Base-by-base conservation (phyloP, 208 protist genomes). In the Trypanosoma theileri region DNA sequence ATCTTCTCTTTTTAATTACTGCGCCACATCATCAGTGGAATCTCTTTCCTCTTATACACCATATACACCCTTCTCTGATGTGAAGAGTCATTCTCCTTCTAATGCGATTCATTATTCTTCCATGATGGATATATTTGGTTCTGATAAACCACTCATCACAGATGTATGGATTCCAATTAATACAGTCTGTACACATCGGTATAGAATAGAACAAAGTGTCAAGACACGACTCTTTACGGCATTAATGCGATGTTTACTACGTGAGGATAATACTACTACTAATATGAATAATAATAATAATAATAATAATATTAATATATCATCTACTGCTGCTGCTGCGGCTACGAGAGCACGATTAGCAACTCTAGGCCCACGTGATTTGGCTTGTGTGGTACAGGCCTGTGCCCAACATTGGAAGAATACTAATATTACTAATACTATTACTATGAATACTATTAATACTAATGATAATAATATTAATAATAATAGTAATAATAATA, bases 1-100 rank as follows among this genome's bases (percentile, higher is more conserved):
- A 21, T 76, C 71, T 8, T 44, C 58, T 31, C 63, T 76, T 16
- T 70, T 76, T 65, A 41, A 76, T 19, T 76, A 71, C 51, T 70
- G 63, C 28, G 28, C 28, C 42, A 53, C 45, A 9, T 16, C 55
- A 63, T 12, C 63, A 16, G 16, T 41, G 0, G 40, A 59, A 19
- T 42, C 40, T 21, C 17, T 21, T 21, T 51, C 24, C 7, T 35
- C 13, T 8, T 42, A 41, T 41, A 45, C 24, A 11, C 0, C 41
- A 19, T 13, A 16, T 35, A 35, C 28, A 35, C 6, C 6, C 1
- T 35, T 1, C 28, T 35, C 28, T 35, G 4, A 35, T 35, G 6
- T 6, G 1, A 35, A 35, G 4, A 35, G 28, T n/a, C 58, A 72
- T 24, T n/a, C 28, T 28, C 40, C 51, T 10, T 16, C 17, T 0